Percentiles rank a stretch among this genome's conserved stretches.
Conservation (phyloP, 768 basidiomycete species). For the Tricholoma saponaceum region DNA sequence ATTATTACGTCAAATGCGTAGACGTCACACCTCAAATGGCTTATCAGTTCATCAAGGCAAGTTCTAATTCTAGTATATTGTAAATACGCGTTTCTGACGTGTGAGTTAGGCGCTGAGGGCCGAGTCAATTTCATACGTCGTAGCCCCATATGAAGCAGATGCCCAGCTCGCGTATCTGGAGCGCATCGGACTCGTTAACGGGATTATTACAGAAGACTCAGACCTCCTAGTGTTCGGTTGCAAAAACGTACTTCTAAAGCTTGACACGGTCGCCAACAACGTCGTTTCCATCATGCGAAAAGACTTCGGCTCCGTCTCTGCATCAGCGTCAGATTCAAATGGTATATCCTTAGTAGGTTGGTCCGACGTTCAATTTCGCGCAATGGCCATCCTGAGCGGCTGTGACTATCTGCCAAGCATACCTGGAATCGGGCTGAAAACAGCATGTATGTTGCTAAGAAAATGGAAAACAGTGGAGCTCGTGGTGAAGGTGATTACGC, state of each 20-base stretch:
- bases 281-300: conserved; percentile 61
- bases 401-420: conserved; percentile 94
- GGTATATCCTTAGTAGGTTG: conserved; percentile 82
- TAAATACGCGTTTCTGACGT: conserved; percentile 2
- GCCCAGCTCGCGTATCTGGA: conserved; percentile 95
- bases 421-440: conserved; percentile 90
- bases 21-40: conserved; percentile 99
- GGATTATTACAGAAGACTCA: conserved; percentile 95
- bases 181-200: conserved; percentile 75
- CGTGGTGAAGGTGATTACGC: conserved; percentile 65
- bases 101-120: conserved; percentile 72
- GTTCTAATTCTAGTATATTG: conserved; percentile 6
- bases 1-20: conserved; percentile 84
- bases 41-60: conserved; percentile 92
- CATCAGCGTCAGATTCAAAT: conserved; percentile 40
- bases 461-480: conserved; percentile 87
- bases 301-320: conserved; percentile 60
- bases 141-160: conserved; percentile 98
- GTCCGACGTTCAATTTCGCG: conserved; percentile 86
- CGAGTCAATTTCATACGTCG: conserved; percentile 79
- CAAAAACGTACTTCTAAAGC: conserved; percentile 86
- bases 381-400: conserved; percentile 91
- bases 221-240: conserved; percentile 98
- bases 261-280: conserved; percentile 67
- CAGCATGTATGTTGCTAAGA: conserved; percentile 75